Evolutionary conservation across 179 eudicot genomes (phyloP).

Genomic region (Silene coronaria): DNA sequence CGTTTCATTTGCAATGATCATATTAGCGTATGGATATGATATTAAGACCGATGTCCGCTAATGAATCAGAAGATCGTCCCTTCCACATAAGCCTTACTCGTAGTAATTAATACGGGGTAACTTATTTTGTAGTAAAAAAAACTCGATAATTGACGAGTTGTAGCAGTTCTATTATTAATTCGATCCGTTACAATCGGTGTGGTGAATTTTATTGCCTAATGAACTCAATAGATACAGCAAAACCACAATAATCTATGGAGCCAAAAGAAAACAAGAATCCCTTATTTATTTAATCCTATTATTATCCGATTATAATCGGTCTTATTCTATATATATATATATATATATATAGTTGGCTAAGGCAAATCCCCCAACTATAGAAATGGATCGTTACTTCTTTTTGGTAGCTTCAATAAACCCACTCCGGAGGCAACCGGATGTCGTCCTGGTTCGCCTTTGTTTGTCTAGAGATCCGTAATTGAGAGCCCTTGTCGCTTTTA

Average conservation of each 20-base stretch:
- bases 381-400: not conserved
- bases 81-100: too few relatives aligned
- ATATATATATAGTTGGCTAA: not conserved
- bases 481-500: not conserved
- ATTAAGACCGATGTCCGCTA: too few relatives aligned
- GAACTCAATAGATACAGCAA: not conserved
- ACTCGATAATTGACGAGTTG: too few relatives aligned
- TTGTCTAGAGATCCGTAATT: not conserved
- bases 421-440: conserved; percentile 7
- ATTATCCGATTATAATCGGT: not conserved
- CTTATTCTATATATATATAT: too few relatives aligned
- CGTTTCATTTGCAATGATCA: too few relatives aligned
- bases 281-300: not conserved
- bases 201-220: not conserved
- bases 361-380: not conserved
- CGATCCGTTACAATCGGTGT: not conserved
- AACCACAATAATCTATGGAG: not conserved
- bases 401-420: conserved; percentile 1
- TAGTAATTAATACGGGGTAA: too few relatives aligned
- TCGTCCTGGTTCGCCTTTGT: not conserved
- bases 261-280: not conserved
- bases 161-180: not conserved
- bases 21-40: too few relatives aligned
- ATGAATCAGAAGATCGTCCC: too few relatives aligned
- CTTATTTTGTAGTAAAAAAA: too few relatives aligned